A percentile compares a stretch with the other conserved stretches of the same genome.
Conservation (phyloP, 371 early-diverging fungal species). For the Nematocida minor region DNA sequence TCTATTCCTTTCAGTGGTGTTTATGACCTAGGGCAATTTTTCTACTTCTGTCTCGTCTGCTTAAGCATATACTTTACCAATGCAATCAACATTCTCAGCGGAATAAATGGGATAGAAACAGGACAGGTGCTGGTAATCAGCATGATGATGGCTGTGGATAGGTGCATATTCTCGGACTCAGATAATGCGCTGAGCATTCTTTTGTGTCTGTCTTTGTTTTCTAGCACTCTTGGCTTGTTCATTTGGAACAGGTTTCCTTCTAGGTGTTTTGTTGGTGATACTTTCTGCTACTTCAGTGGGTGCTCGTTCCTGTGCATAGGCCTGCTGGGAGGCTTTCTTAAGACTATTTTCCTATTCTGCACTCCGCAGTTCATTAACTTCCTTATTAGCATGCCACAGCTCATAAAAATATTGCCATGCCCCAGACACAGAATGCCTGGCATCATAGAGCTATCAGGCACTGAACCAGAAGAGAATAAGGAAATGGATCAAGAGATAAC, state of each 20-base stretch:
- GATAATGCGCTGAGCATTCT: not conserved
- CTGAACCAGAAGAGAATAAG: no score
- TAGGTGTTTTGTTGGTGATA: slow-evolving; percentile 86
- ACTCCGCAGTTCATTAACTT: slow-evolving; percentile 90
- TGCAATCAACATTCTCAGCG: slow-evolving; percentile 90
- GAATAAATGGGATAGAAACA: slow-evolving; percentile 91
- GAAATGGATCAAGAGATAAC: no score
- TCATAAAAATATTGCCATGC: slow-evolving; percentile 83
- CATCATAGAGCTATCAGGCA: no score
- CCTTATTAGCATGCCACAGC: slow-evolving; percentile 80
- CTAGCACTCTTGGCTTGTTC: slow-evolving; percentile 26
- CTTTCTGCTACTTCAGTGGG: slow-evolving; percentile 90
- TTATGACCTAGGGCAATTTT: slow-evolving; percentile 69
- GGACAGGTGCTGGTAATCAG: slow-evolving; percentile 82
- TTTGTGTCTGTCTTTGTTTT: slow-evolving; percentile 38
- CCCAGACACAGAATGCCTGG: slow-evolving; percentile 89
- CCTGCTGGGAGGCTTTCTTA: slow-evolving; percentile 79
- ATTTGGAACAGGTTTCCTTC: slow-evolving; percentile 71
- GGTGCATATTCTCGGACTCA: not conserved
- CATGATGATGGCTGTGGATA: slow-evolving; percentile 69
- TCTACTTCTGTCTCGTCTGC: slow-evolving; percentile 80
- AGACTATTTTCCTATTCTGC: slow-evolving; percentile 81
- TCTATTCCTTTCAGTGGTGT: not conserved
- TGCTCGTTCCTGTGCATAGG: slow-evolving; percentile 89
- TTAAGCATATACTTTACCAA: slow-evolving; percentile 85